phyloP scores from a whole-genome alignment of 1,139 yeast species.

The Suzukiozyma palmioleophila region DNA sequence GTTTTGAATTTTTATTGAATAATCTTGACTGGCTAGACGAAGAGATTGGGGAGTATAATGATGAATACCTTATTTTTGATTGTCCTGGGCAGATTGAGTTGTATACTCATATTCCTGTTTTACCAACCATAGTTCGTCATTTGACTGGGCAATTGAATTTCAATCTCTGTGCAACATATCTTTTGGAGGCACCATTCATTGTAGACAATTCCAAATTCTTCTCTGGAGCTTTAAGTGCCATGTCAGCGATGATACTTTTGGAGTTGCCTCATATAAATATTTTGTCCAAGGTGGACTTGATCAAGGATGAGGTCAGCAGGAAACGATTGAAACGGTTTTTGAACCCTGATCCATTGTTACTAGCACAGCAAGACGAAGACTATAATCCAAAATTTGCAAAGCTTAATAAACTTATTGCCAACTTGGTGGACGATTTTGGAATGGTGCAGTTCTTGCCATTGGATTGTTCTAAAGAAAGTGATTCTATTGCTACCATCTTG shows the following conservation, averaged over 20 bases:
- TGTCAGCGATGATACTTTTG: constrained; percentile 94
- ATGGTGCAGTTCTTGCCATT: constrained; percentile 96
- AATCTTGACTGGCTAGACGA: constrained; percentile 96
- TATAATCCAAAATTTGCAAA: constrained; percentile 70
- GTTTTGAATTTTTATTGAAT: constrained; percentile 83
- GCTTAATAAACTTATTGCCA: constrained; percentile 79
- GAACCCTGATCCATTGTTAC: constrained; percentile 84
- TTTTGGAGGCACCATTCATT: constrained; percentile 91
- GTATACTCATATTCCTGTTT: constrained; percentile 89
- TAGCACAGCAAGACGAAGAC: constrained; percentile 37
- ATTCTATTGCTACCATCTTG: constrained; percentile 74
- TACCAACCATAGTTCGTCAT: constrained; percentile 85
- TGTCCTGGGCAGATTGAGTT: constrained; percentile 98
- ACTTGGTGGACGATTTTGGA: constrained; percentile 92
- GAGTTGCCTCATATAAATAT: constrained; percentile 94
- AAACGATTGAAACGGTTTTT: constrained; percentile 78
- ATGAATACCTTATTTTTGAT: constrained; percentile 90
- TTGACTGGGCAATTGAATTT: constrained; percentile 74
- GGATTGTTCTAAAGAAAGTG: constrained; percentile 73
- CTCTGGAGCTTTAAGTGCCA: constrained; percentile 92
- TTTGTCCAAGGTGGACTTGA: constrained; percentile 78
- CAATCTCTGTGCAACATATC: constrained; percentile 85
- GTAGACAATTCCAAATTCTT: constrained; percentile 88
- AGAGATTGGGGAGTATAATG: constrained; percentile 89
- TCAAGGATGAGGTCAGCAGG: constrained; percentile 68